Evolutionary conservation across 208 protist species (phyloP), one percentile per base, ranked within the genome.

Genomic region (Wallacemonas sp.): DNA sequence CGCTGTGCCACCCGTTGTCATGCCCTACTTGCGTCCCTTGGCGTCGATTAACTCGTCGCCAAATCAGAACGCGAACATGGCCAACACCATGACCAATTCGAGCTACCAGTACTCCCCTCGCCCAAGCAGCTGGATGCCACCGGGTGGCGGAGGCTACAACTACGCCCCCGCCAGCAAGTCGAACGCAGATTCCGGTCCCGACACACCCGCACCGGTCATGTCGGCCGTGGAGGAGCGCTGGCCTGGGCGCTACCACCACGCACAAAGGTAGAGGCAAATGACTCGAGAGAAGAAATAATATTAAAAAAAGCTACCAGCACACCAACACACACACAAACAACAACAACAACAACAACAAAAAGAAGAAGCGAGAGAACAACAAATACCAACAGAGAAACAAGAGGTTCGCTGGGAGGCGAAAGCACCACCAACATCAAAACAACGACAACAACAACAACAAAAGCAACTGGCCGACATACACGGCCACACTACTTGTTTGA

Each of bases 21-120:
- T 59, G 52, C 52, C 52, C 7, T 59, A 31, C n/a, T n/a, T 59
- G 31, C 52, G 52, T n/a, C 52, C 52, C 3, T 23, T 59, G 7
- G 25, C 32, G n/a, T n/a, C 12, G 14, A 41, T 42, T 3, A 59
- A 59, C 32, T 59, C 52, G 14, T 22, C 52, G 31, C 52, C 52
- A 41, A 23, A 44, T n/a, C 52, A 59, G 39, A 26, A 12, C 18
- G 26, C 48, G 0, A 55, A 22, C 26, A 1, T 22, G 22, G 1
- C 16, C 48, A 55, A 55, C 52, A 41, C 4, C 52, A 33, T 55
- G 25, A 23, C 18, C 25, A 55, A 28, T 7, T 2, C 48, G n/a
- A 18, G 52, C 31, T 59, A 31, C 32, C 52, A 59, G 52, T 59
- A 59, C 36, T 59, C 52, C 16, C 52, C 52, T 4, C 52, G 52